phyloP scores from a whole-genome alignment of 345 rosid genomes.

The Hibiscus tridactylites region DNA sequence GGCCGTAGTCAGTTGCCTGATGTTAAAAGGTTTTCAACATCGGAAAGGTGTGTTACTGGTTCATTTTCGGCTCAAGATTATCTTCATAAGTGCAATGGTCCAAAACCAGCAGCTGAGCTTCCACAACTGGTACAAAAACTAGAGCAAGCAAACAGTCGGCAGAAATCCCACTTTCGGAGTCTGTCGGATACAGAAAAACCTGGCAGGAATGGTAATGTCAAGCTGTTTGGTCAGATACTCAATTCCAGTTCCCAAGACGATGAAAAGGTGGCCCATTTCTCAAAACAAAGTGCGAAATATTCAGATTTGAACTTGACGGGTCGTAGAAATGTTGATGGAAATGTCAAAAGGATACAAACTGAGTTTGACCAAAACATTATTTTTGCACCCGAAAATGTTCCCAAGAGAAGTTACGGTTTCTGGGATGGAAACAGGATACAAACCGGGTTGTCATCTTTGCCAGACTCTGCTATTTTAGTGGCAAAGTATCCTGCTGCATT shows the following conservation, averaged over 20 bases:
- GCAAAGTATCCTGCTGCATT: constrained; percentile 80
- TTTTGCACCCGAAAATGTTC: constrained; percentile 47
- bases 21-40: constrained; percentile 23
- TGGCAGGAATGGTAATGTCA: constrained; percentile 62
- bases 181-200: constrained; percentile 44
- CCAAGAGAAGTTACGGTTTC: constrained; percentile 57
- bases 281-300: constrained; percentile 27
- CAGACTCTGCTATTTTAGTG: constrained; percentile 64
- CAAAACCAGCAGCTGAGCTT: constrained; percentile 30
- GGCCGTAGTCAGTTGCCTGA: constrained; percentile 30
- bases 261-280: constrained; percentile 26
- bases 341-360: constrained; percentile 6
- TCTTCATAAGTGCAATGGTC: constrained; percentile 48
- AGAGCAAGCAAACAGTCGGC: constrained; percentile 31
- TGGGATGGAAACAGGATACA: constrained; percentile 87
- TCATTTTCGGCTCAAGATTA: constrained; percentile 26
- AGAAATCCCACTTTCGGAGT: constrained; percentile 31
- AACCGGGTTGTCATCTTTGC: constrained; percentile 60
- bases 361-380: constrained; percentile 37
- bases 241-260: constrained; percentile 31
- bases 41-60: constrained; percentile 17
- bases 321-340: constrained; percentile 27
- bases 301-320: constrained; percentile 32
- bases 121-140: constrained; percentile 23
- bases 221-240: constrained; percentile 81